Evolutionary conservation across 1,284 basidiomycete species (phyloP), one percentile per base, ranked within the genome.

Genomic region (Blastosporella zonata): DNA sequence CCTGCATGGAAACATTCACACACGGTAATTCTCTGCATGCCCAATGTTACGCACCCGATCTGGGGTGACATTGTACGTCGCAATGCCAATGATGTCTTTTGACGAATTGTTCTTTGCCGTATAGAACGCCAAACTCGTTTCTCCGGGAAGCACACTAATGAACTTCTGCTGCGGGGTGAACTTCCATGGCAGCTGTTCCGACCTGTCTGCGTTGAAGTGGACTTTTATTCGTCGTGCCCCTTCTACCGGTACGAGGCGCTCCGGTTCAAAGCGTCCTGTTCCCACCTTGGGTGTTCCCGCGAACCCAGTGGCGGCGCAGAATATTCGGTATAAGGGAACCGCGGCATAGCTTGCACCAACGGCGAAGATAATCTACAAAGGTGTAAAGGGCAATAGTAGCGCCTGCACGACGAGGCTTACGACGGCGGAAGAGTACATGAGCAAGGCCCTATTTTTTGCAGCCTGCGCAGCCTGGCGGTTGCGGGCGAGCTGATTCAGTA

Each of bases 221-320:
- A 99, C 93, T 50, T 92, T 92, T 57, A 99, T 95, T 43, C 91
- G 78, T 44, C 75, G 75, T 28, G 84, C 79, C 48, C 79, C 74
- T 49, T 84, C 80, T 13, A 83, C 76, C 1, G 89, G 88, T 17
- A 93, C 86, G 6, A 96, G 79, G 18, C 93, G 80, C 43, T 90
- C 86, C 0, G 93, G 78, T 46, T 86, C 82, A 63, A 92, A 96
- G 29, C 84, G 83, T 38, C 82, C 84, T 38, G 81, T 84, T 46
- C 88, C 90, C 35, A 93, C 91, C 46, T 92, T 87, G 1, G 97
- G 97, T 18, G 93, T 96, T 1, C 97, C 97, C 8, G 87, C 91
- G 64, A 96, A 99, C 1, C 97, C 97, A 1, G 97, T 99, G 1
- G 94, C 93, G 1, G 93, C 89, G 67, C 97, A 99, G 73, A 99